phyloP scores from a whole-genome alignment of 495 filamentous ascomycete genomes.

The Trichoderma virens region DNA sequence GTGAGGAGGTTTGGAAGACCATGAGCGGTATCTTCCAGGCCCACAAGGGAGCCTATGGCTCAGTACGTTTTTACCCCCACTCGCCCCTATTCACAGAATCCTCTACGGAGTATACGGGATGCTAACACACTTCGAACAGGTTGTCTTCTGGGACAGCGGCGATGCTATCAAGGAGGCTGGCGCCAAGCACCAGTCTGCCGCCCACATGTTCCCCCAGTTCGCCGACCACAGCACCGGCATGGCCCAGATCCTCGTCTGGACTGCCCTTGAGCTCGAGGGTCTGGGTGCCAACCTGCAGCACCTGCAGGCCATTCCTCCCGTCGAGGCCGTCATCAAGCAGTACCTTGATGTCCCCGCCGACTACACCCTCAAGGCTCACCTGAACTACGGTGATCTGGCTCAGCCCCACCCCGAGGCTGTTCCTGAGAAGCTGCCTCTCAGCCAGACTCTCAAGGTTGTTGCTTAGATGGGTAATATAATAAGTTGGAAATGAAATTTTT shows the following conservation, averaged over 20 bases:
- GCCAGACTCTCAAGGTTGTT: conserved; percentile 1
- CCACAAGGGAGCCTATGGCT: conserved; percentile 41
- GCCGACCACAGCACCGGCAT: conserved; percentile 48
- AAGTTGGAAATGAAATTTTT: no score
- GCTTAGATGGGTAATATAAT: no score
- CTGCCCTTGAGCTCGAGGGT: conserved; percentile 42
- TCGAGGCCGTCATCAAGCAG: conserved; percentile 36
- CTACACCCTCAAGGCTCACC: conserved; percentile 41
- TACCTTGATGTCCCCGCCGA: conserved; percentile 39
- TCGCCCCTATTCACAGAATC: background rate
- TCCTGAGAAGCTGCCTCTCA: conserved; percentile 9
- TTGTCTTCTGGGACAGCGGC: conserved; percentile 10
- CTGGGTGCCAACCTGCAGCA: conserved; percentile 51
- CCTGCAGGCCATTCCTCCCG: conserved; percentile 39
- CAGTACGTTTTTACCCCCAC: conserved; percentile 25
- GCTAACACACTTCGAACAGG: background rate
- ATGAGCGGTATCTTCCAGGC: conserved; percentile 37
- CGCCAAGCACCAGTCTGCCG: conserved; percentile 1
- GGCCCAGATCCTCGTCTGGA: conserved; percentile 45
- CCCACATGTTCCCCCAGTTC: conserved; percentile 18
- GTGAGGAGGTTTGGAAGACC: conserved; percentile 28
- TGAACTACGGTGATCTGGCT: conserved; percentile 44
- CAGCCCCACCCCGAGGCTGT: background rate
- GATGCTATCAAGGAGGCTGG: conserved; percentile 1
- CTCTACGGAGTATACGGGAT: no score